Base-by-base conservation (phyloP, 2,329 filamentous ascomycete species). In the Pleurostoma richardsiae region DNA sequence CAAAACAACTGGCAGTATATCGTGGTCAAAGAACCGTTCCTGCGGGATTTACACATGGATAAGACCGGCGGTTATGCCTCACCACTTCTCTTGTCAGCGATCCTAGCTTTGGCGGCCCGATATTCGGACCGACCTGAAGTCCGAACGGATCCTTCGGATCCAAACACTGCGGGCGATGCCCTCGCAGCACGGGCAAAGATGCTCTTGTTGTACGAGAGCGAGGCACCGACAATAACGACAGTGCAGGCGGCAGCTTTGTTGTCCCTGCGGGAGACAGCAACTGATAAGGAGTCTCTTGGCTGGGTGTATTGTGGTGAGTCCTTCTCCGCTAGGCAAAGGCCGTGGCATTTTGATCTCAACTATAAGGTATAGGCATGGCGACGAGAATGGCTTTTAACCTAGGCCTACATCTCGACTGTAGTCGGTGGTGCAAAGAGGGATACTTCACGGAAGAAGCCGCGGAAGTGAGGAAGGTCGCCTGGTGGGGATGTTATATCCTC, bases 1-100 rank as follows among this genome's bases (percentile, higher is more conserved):
- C 55, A 57, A 36, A 60, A 61, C 10, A 50, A 55, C 0, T 60
- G 58, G 56, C 51, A 52, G n/a, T 59, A 59, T 28, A 41, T 61
- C 10, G 48, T 61, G 1, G 50, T 56, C 39, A 56, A 56, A 6
- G 52, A 44, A 4, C 41, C 48, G 0, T 60, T 61, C 27, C 33
- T 52, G 26, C 36, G 41, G 10, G 54, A 49, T 27, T 52, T 51
- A n/a, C 36, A 45, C 1, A 49, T 40, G 3, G 41, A 49, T 8
- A 46, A 46, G 4, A 42, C 47, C 4, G 52, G 56, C 6, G 41
- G 41, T 6, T 52, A 48, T 41, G 58, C 53, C 41, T 55, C 52
- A 1, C 57, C 58, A 1, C 41, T 60, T 4, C 42, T 61, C 3
- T 46, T 59, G 0, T 51, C 44, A 2, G 44, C 53, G 5, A 56